Evolutionary conservation across 2,329 filamentous ascomycete species (phyloP).

Genomic region (Talaromyces albobiverticillius): DNA sequence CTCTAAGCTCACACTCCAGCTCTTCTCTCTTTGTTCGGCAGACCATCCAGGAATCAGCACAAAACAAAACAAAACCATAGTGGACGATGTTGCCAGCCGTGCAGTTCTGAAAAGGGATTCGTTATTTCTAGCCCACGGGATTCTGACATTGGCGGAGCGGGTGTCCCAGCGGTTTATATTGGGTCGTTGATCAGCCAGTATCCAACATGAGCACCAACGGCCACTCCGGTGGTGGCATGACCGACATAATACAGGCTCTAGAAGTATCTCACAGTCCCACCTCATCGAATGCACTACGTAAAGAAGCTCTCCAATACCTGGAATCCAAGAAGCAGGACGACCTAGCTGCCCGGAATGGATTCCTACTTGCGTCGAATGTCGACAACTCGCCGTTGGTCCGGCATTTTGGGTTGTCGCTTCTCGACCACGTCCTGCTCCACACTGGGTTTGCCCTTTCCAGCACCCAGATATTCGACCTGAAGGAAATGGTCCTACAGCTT

Average conservation of each 20-base stretch:
- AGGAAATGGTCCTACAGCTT: constrained; percentile 75
- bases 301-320: constrained; percentile 79
- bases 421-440: constrained; percentile 87
- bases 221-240: constrained; percentile 35
- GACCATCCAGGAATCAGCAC: too few relatives aligned
- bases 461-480: constrained; percentile 66
- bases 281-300: constrained; percentile 75
- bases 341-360: constrained; percentile 81
- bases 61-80: background rate
- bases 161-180: background rate
- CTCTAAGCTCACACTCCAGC: background rate
- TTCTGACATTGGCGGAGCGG: too few relatives aligned
- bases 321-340: constrained; percentile 77
- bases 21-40: background rate
- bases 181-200: background rate
- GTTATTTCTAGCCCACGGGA: background rate
- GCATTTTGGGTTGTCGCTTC: constrained; percentile 87
- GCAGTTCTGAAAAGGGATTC: constrained; percentile 5
- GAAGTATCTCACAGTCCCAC: constrained; percentile 80
- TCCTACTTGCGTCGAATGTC: constrained; percentile 72
- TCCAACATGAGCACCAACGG: constrained; percentile 32
- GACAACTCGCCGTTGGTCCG: constrained; percentile 77
- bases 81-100: constrained; percentile 7
- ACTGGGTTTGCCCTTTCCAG: constrained; percentile 71
- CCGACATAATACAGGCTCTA: constrained; percentile 73